Evolutionary conservation across 2,329 filamentous ascomycete genomes (phyloP).

Genomic region (Chrysoporthe puriensis): DNA sequence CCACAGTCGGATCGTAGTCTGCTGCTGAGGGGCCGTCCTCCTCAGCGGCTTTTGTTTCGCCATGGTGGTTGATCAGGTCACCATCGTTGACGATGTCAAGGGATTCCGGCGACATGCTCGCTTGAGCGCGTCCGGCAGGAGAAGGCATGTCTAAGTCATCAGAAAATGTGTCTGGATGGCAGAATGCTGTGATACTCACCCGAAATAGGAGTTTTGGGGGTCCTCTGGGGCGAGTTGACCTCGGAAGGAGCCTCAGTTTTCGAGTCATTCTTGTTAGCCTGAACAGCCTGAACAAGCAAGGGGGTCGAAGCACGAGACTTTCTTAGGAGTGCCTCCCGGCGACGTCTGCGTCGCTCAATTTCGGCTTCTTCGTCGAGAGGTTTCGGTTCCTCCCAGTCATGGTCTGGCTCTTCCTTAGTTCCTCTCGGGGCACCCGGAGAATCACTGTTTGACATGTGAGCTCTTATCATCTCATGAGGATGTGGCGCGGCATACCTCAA

Average conservation of each 20-base stretch:
- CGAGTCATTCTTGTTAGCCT: slow-evolving; percentile 60
- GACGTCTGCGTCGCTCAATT: slow-evolving; percentile 82
- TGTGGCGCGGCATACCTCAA: slow-evolving; percentile 40
- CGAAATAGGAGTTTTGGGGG: slow-evolving; percentile 49
- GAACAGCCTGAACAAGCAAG: slow-evolving; percentile 74
- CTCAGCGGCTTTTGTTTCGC: slow-evolving; percentile 44
- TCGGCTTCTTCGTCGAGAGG: slow-evolving; percentile 80
- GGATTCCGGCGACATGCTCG: slow-evolving; percentile 58
- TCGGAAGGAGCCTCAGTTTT: slow-evolving; percentile 57
- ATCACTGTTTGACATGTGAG: slow-evolving; percentile 20
- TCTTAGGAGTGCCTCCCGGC: slow-evolving; percentile 82
- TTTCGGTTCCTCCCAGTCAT: slow-evolving; percentile 58
- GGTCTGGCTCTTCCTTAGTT: slow-evolving; percentile 28
- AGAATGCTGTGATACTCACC: slow-evolving; percentile 41
- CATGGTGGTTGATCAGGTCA: slow-evolving; percentile 66
- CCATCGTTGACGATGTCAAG: slow-evolving; percentile 69
- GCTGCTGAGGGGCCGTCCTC: slow-evolving; percentile 86
- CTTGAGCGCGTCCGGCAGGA: slow-evolving; percentile 44
- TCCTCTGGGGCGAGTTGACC: slow-evolving; percentile 46
- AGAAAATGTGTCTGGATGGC: slow-evolving; percentile 1
- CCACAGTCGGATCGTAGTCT: slow-evolving; percentile 86
- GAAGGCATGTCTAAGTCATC: slow-evolving; percentile 32
- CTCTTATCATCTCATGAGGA: background rate
- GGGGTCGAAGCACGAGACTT: slow-evolving; percentile 78
- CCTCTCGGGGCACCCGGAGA: slow-evolving; percentile 11